Evolutionary conservation across 768 basidiomycete species (phyloP).

Genomic region (Leccinellum albellum): DNA sequence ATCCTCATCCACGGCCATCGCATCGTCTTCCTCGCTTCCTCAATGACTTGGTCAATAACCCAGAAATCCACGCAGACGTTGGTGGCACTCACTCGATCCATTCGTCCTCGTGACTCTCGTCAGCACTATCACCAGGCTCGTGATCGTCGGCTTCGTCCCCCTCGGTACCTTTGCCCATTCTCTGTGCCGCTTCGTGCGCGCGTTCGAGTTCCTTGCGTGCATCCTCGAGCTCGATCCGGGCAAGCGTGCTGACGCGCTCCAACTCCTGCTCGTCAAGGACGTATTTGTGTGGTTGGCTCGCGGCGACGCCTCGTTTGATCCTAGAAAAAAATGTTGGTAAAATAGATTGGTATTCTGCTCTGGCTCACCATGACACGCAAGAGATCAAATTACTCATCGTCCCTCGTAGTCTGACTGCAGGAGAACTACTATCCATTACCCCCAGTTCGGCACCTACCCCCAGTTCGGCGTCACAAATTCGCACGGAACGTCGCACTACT

Average conservation of each 20-base stretch:
- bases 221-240: constrained; percentile 85
- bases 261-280: constrained; percentile 88
- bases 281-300: constrained; percentile 78
- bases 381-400: constrained; percentile 75
- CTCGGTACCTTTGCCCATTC: constrained; percentile 66
- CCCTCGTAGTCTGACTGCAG: not conserved
- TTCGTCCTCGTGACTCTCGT: constrained; percentile 46
- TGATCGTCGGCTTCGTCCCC: constrained; percentile 65
- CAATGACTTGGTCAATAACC: constrained; percentile 15
- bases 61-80: constrained; percentile 5
- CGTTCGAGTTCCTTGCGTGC: constrained; percentile 81
- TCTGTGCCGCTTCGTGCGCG: constrained; percentile 70
- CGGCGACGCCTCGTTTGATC: constrained; percentile 79
- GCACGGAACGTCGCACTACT: no score
- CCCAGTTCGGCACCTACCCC: no score
- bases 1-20: constrained; percentile 59
- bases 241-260: constrained; percentile 82
- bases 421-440: no score
- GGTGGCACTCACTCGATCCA: constrained; percentile 86
- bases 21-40: constrained; percentile 47
- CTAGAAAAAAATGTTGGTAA: constrained; percentile 28
- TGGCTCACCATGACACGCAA: constrained; percentile 52
- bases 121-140: constrained; percentile 41
- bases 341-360: not conserved
- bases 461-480: no score